A percentile compares a stretch with the other conserved stretches of the same genome.
These are phyloP conservation scores for Epichloe glyceriae DNA, from an alignment of 2,329 filamentous ascomycete genomes.

Conservation along the genomic window DNA sequence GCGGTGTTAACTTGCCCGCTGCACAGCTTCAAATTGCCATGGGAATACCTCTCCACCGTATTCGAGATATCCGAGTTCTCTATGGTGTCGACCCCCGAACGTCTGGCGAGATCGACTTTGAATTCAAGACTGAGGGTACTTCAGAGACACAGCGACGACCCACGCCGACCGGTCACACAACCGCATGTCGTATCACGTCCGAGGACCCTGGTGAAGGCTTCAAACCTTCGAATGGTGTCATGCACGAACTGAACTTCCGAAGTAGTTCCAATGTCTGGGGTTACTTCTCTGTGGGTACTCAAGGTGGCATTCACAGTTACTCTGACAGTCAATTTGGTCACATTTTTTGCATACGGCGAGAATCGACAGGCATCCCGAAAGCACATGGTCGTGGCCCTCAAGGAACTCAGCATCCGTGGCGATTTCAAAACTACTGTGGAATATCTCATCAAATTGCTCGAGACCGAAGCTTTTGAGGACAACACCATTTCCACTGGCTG, in stretches of 20 bases:
- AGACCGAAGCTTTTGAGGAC: conserved; percentile 95
- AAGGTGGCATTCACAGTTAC: conserved; percentile 97
- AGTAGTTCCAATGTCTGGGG: conserved; percentile 99
- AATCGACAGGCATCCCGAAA: conserved; percentile 92
- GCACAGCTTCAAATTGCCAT: conserved; percentile 98
- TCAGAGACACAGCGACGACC: conserved; percentile 77
- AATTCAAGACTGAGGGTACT: conserved; percentile 81
- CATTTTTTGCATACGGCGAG: conserved; percentile 98
- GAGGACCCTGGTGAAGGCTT: conserved; percentile 98
- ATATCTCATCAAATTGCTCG: conserved; percentile 95
- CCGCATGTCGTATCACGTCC: conserved; percentile 96
- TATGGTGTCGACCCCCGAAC: conserved; percentile 92
- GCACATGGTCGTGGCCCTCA: conserved; percentile 97
- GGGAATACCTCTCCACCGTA: conserved; percentile 90
- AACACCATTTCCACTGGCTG: conserved; percentile 99
- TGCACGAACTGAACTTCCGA: conserved; percentile 98
- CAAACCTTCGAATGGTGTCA: conserved; percentile 97
- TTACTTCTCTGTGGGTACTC: conserved; percentile 97
- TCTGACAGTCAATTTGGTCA: conserved; percentile 98
- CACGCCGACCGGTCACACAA: conserved; percentile 90
- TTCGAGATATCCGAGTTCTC: conserved; percentile 88
- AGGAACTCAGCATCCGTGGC: conserved; percentile 98
- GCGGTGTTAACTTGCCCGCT: conserved; percentile 90
- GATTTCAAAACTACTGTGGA: conserved; percentile 98
- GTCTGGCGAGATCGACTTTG: conserved; percentile 81